Evolutionary conservation across 2,329 filamentous ascomycete genomes (phyloP), one percentile per base, ranked within the genome.

Genomic region (Verticillium albo-atrum): DNA sequence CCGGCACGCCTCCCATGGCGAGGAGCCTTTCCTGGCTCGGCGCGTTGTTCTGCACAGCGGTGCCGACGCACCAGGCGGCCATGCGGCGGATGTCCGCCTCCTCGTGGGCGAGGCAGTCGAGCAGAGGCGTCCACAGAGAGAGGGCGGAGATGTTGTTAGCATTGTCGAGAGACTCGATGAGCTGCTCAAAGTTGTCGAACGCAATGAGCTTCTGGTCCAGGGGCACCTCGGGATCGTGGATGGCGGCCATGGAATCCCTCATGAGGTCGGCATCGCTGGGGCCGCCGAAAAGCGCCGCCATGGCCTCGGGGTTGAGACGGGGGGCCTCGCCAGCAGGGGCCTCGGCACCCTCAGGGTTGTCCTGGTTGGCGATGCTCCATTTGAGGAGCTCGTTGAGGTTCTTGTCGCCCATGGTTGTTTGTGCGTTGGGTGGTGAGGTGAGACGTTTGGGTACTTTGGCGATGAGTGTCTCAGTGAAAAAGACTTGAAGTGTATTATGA

Each of bases 31-130:
- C 91, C 77, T 99, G 95, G 56, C 86, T 88, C 71, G 89, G 89
- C 66, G 84, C 82, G 74, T 99, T 98, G 78, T 99, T 99, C 81
- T 98, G 93, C 61, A 99, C 95, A 10, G 95, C 94, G 6, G 93
- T 97, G 56, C 91, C 92, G 60, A 95, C 79, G 77, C 92, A 97
- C 91, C 92, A 97, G n/a, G 92, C 92, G 3, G 94, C 93, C 84
- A 92, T 92, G 68, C 82, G 86, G 64, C 93, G 82, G 69, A 97
- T 79, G 63, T 95, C 90, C 6, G 81, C 71, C 69, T 95, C 89
- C 12, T 83, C 80, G 68, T 88, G 82, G 55, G 81, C 79, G 15
- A 99, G 80, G 63, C 89, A 85, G 9, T 81, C 75, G 12, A 97
- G 79, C 42, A 99, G 79, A 10, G 91, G 91, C 12, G 84, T 83